A percentile compares a stretch with the other conserved stretches of the same genome.
Conservation (phyloP, 2,329 filamentous ascomycete species). For the Hypocreales sp. region DNA sequence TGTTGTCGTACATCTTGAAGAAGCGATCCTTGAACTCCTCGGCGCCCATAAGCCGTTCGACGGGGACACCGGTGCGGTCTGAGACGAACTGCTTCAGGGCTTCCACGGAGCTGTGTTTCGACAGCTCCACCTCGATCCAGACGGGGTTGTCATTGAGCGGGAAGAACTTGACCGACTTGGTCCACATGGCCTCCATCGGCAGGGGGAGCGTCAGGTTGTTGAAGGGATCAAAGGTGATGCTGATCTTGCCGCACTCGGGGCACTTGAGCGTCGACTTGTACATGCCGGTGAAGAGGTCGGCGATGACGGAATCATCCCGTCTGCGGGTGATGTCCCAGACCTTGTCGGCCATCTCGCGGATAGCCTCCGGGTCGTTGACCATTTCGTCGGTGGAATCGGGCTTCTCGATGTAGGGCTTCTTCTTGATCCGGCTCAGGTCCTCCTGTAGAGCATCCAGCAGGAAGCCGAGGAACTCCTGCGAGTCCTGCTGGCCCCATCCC, state of each 20-base stretch:
- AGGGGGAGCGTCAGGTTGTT: slow-evolving; percentile 86
- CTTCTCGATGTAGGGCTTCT: slow-evolving; percentile 96
- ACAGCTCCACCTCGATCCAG: slow-evolving; percentile 61
- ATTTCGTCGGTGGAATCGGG: slow-evolving; percentile 96
- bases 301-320: slow-evolving; percentile 88
- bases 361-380: slow-evolving; percentile 65
- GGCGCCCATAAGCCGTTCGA: slow-evolving; percentile 55
- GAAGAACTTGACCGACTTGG: slow-evolving; percentile 58
- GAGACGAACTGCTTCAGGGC: slow-evolving; percentile 55
- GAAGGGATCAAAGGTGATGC: slow-evolving; percentile 97
- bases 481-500: slow-evolving; percentile 92
- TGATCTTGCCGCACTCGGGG: slow-evolving; percentile 82
- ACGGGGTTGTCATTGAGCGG: slow-evolving; percentile 59
- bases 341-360: slow-evolving; percentile 70
- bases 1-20: slow-evolving; percentile 73
- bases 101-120: slow-evolving; percentile 58
- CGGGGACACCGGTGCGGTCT: slow-evolving; percentile 47
- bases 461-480: slow-evolving; percentile 92
- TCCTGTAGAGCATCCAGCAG: slow-evolving; percentile 89
- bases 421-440: slow-evolving; percentile 81
- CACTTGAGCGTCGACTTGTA: slow-evolving; percentile 97
- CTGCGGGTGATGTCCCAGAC: slow-evolving; percentile 87
- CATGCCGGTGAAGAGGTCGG: slow-evolving; percentile 90
- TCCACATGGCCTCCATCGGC: slow-evolving; percentile 74
- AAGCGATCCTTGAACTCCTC: slow-evolving; percentile 77